Evolutionary conservation across 2,329 filamentous ascomycete genomes (phyloP).

Genomic region (Thielaviopsis cerberus): DNA sequence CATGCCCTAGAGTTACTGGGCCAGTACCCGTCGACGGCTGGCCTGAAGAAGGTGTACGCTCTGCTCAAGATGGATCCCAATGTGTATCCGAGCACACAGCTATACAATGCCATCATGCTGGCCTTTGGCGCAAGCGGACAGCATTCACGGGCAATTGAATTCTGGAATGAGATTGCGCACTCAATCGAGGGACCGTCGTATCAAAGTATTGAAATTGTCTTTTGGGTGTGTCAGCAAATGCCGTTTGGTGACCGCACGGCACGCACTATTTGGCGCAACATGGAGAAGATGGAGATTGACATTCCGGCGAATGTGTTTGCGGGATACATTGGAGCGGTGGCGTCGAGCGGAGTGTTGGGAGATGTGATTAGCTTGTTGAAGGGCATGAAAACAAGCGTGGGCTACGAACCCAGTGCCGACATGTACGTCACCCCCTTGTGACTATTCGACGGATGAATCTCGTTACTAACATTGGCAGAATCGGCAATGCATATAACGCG

Average conservation of each 20-base stretch:
- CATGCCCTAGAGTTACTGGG: conserved; percentile 61
- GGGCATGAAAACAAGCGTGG: conserved; percentile 46
- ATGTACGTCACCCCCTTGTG: conserved; percentile 43
- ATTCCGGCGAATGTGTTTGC: conserved; percentile 56
- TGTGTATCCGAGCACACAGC: conserved; percentile 53
- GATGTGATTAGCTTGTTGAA: conserved; percentile 48
- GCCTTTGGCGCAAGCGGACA: conserved; percentile 57
- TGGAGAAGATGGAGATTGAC: conserved; percentile 59
- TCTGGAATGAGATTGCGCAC: conserved; percentile 70
- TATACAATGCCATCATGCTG: conserved; percentile 75
- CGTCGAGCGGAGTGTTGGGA: conserved; percentile 51
- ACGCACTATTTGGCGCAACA: conserved; percentile 50
- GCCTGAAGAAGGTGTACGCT: conserved; percentile 64
- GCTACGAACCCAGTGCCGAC: conserved; percentile 45
- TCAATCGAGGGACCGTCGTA: conserved; percentile 76
- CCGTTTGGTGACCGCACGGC: conserved; percentile 40
- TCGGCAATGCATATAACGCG: conserved; percentile 61
- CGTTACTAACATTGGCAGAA: too few species aligned
- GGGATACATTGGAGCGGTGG: conserved; percentile 59
- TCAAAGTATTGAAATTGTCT: conserved; percentile 59
- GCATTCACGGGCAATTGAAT: conserved; percentile 48
- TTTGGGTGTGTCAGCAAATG: conserved; percentile 54
- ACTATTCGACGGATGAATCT: too few species aligned
- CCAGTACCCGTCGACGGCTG: conserved; percentile 31
- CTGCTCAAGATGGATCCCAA: conserved; percentile 85